These are phyloP conservation scores for Selaginella moellendorffii DNA, from an alignment of 75 land plant species.

Conservation along the genomic window DNA sequence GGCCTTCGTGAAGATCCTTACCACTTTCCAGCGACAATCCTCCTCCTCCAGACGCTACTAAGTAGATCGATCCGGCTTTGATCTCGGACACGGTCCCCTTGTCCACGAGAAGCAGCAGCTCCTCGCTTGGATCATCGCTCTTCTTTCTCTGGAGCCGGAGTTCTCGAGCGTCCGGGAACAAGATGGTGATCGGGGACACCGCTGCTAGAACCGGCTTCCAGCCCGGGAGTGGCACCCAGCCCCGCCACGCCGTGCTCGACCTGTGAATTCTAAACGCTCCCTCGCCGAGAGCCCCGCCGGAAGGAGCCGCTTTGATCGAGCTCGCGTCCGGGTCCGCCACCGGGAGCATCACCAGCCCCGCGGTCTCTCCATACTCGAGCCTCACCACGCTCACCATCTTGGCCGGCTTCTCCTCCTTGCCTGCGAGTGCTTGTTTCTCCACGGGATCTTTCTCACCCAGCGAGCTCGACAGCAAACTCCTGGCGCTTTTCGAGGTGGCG, in stretches of 20 bases:
- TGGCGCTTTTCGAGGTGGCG: conserved; percentile 37
- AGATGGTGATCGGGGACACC: conserved; percentile 45
- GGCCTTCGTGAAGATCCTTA: not conserved
- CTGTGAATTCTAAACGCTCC: conserved; percentile 57
- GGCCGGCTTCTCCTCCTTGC: conserved; percentile 4
- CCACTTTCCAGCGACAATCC: not conserved
- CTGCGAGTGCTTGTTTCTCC: conserved; percentile 27
- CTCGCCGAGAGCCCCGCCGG: conserved; percentile 24
- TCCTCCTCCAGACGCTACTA: not conserved
- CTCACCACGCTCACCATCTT: conserved; percentile 47
- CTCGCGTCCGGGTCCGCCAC: conserved; percentile 29
- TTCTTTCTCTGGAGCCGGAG: conserved; percentile 12
- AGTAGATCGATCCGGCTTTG: not conserved
- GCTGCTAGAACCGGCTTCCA: conserved; percentile 50
- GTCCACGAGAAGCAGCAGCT: conserved; percentile 54
- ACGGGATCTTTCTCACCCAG: conserved; percentile 18
- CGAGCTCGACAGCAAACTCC: conserved; percentile 11
- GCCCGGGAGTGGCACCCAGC: conserved; percentile 75
- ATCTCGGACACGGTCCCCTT: conserved; percentile 27
- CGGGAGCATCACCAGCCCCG: conserved; percentile 47
- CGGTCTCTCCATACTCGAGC: conserved; percentile 47
- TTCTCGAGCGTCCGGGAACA: conserved; percentile 24
- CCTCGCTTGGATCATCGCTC: conserved; percentile 34
- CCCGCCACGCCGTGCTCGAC: conserved; percentile 52
- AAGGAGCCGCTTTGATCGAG: conserved; percentile 36